These are phyloP conservation scores for Coprinopsis marcescibilis DNA, from an alignment of 768 basidiomycete species.

Conservation along the genomic window DNA sequence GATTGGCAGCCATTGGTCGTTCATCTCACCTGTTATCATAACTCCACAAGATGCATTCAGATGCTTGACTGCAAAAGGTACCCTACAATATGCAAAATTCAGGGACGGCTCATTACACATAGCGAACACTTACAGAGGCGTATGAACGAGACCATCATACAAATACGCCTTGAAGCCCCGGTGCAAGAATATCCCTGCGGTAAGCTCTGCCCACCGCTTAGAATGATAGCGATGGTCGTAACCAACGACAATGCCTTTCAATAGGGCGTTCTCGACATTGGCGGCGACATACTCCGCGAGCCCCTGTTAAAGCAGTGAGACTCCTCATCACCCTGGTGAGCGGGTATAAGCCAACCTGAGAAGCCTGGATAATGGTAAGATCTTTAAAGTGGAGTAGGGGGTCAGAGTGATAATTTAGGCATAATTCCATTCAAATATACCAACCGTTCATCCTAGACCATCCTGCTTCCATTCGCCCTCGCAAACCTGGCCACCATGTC, in stretches of 20 bases:
- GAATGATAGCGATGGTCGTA: conserved; percentile 85
- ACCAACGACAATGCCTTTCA: conserved; percentile 74
- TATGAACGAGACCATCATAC: conserved; percentile 67
- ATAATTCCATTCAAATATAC: not conserved
- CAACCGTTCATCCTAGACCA: conserved; percentile 85
- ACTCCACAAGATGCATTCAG: conserved; percentile 74
- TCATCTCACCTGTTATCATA: conserved; percentile 77
- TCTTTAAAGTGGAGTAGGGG: conserved; percentile 29
- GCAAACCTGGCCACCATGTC: conserved; percentile 53
- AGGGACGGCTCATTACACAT: not conserved
- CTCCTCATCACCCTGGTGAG: not conserved
- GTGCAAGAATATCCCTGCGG: conserved; percentile 63
- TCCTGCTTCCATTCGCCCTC: conserved; percentile 83
- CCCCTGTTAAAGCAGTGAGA: conserved; percentile 41
- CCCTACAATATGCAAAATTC: conserved; percentile 35
- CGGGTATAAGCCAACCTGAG: conserved; percentile 45
- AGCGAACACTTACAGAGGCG: conserved; percentile 55
- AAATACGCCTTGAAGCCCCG: conserved; percentile 66
- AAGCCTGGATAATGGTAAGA: conserved; percentile 74
- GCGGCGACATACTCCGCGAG: conserved; percentile 65
- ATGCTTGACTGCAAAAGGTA: conserved; percentile 69
- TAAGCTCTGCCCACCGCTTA: conserved; percentile 68
- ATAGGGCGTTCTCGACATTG: conserved; percentile 44
- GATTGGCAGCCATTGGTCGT: too few relatives aligned
- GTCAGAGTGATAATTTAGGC: not conserved